Evolutionary conservation across 495 filamentous ascomycete genomes (phyloP), one percentile per base, ranked within the genome.

Genomic region (Platismatia glauca): DNA sequence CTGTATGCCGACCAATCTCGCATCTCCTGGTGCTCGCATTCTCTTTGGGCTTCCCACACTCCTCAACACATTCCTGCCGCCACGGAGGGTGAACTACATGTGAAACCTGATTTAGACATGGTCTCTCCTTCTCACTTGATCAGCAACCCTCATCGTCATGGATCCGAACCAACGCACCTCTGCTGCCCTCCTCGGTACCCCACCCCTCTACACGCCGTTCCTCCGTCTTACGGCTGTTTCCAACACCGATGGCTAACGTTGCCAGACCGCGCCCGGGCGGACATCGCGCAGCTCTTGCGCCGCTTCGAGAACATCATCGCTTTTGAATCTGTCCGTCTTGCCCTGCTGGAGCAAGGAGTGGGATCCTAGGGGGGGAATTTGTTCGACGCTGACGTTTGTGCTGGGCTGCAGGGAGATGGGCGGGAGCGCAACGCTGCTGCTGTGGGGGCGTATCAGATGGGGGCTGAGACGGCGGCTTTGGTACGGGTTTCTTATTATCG

Each of bases 261-360:
- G n/a, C 34, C 66, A 85, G 82, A 78, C 50, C 82, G 82, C 64
- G 77, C 84, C 68, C 79, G 78, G 67, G 70, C 71, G 63, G 73
- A 84, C 63, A 73, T 84, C 58, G 76, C 79, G 48, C 77, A 81
- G 59, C 73, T 89, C 22, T 75, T 87, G 11, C 78, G 79, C 58
- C 79, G 83, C 18, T 89, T 83, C 69, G 82, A 86, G 64, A 81
- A 82, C 18, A 83, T 89, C 66, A 71, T 87, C 66, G 77, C 76
- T 3, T 80, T 79, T 55, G 80, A 80, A 2, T 77, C 78, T 12
- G 85, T 87, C 69, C 61, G 75, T 65, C 20, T 24, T 33, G 7
- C 16, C 44, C 29, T 18, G n/a, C n/a, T 29, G 34, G 34, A 15
- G 58, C 44, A 60, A 39, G 18, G 38, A 39, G 52, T 46, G 20